Conservation (phyloP, 2,329 filamentous ascomycete species). For the Cephalotrichum gorgonifer region DNA sequence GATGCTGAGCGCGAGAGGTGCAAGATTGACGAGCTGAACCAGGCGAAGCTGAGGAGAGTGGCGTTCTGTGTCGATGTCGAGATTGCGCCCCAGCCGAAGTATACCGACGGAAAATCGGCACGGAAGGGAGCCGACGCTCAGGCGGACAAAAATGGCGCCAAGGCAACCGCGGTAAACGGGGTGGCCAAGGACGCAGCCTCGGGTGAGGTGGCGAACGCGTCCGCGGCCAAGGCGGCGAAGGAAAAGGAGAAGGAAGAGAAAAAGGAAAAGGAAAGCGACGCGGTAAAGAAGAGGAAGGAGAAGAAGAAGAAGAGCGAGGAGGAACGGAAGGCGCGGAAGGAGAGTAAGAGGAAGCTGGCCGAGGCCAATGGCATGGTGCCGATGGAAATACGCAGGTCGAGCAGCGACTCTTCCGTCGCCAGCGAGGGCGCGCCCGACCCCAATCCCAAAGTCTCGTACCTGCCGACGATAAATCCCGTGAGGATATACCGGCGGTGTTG, state of each 20-base stretch:
- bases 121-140: slow-evolving; percentile 33
- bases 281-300: slow-evolving; percentile 67
- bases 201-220: slow-evolving; percentile 20
- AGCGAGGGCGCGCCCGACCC: slow-evolving; percentile 2
- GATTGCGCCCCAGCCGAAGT: slow-evolving; percentile 79
- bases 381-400: slow-evolving; percentile 68
- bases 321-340: slow-evolving; percentile 83
- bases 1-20: slow-evolving; percentile 73
- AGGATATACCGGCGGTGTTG: slow-evolving; percentile 92
- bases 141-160: slow-evolving; percentile 51
- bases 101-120: slow-evolving; percentile 41
- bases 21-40: slow-evolving; percentile 66
- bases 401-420: slow-evolving; percentile 44
- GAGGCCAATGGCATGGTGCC: slow-evolving; percentile 82
- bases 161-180: neutral
- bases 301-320: slow-evolving; percentile 95
- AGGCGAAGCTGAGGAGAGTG: slow-evolving; percentile 73
- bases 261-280: slow-evolving; percentile 54
- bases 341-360: slow-evolving; percentile 74
- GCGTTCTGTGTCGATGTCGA: slow-evolving; percentile 97
- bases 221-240: slow-evolving; percentile 12
- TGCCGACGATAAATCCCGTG: slow-evolving; percentile 81
- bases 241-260: slow-evolving; percentile 42
- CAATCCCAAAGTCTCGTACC: slow-evolving; percentile 18
- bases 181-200: neutral